Base-by-base conservation (phyloP, 2,329 filamentous ascomycete genomes). In the Cryphonectria naterciae region DNA sequence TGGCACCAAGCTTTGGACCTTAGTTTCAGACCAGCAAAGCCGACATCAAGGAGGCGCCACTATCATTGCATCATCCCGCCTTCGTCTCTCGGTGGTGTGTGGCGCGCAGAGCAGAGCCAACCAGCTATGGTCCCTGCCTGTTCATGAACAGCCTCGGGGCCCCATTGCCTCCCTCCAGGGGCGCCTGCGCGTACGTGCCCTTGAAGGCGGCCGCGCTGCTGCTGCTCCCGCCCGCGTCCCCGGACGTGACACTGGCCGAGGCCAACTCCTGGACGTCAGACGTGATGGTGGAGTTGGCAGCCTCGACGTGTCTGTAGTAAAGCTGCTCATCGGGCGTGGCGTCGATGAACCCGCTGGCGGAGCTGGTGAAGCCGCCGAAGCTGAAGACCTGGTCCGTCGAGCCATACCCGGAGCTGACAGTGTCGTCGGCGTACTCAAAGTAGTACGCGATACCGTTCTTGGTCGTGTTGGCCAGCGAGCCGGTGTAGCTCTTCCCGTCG, bases 371-470 rank as follows among this genome's bases (percentile, higher is more conserved):
- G 7, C 85, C 85, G n/a, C 81, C 81, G 72, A 92, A 88, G 8
- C 75, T 78, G 72, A 91, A 87, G 1, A 81, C 79, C 78, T 93
- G 90, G 69, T 83, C 83, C 8, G 87, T 89, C 35, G 79, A 84
- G 10, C 90, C 90, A 67, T 80, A 86, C 22, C 87, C 87, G 22
- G 80, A 85, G 65, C 85, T 84, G 66, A 77, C 81, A 72, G 80
- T 83, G 73, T 82, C 81, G 15, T 86, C 82, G 46, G 77, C 84
- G 68, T 77, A 78, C 67, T 83, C 81, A n/a, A 84, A 80, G 77
- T 89, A 92, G 41, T 77, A 79, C 6, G 89, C 90, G 6, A 83
- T 86, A 43, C 89, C 89, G 54, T 87, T 86, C 73, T 90, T 87
- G 56, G 77, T 83, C 0, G 89, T 92, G 1, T 76, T 77, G 13